Base-by-base conservation (phyloP, 2,329 filamentous ascomycete genomes). In the Pestalotiopsis fici region DNA sequence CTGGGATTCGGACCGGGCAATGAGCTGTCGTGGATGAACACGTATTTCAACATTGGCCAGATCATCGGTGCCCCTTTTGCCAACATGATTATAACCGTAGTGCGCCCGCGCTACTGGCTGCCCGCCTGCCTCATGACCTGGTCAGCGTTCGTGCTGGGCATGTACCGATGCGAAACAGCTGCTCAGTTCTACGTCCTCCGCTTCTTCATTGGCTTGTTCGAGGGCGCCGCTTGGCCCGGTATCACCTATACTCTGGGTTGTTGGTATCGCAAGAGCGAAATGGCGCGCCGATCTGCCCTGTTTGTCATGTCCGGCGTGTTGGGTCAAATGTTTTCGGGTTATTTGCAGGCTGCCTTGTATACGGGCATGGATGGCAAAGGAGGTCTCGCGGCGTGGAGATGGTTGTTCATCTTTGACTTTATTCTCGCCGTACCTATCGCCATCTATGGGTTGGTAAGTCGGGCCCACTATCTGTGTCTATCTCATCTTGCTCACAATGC, bases 181-280 rank as follows among this genome's bases (percentile, higher is more conserved):
- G 62, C 71, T 5, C 76, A 83, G 31, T 78, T 83, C 37, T 84
- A 83, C 21, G 82, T 81, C 2, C 77, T 89, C 0, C 82, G 88
- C 7, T 84, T 88, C 67, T 79, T 87, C 56, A 81, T 89, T 37
- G 87, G 87, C 59, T 73, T 87, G 0, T 83, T 87, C 50, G 87
- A 88, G 73, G 83, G 82, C 6, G 84, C 85, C 0, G 87, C 87
- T 59, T 86, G 84, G 60, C 87, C 87, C 0, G 87, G 86, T 28
- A 82, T 88, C 56, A 77, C 87, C 55, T 82, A 85, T 59, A 82
- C 87, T 25, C 79, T 90, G 7, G 87, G 85, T 0, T 87, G 82
- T 0, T 90, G 87, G 87, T 90, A 90, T 72, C 85, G 86, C 68
- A 85, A 82, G 63, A 82, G 83, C 15, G 87, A 90, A 71, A 82